Conservation (phyloP, 1,284 basidiomycete genomes). For the Irpex sp. region DNA sequence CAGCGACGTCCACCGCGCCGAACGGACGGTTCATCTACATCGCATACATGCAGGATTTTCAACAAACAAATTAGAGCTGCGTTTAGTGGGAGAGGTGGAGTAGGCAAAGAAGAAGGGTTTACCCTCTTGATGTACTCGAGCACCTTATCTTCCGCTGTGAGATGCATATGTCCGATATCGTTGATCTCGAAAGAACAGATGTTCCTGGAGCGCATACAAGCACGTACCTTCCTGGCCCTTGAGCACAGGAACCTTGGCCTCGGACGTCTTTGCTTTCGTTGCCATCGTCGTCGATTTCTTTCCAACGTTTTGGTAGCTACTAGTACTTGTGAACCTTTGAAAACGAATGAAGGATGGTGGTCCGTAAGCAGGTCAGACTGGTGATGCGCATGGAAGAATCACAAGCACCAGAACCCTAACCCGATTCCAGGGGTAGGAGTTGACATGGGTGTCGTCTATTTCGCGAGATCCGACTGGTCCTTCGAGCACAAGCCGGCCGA, state of each 20-base stretch:
- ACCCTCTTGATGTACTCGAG: constrained; percentile 72
- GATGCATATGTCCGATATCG: background rate
- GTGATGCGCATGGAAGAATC: background rate
- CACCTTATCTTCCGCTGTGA: constrained; percentile 62
- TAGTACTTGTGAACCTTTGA: too few relatives aligned
- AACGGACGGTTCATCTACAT: constrained; percentile 68
- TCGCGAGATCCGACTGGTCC: constrained; percentile 4
- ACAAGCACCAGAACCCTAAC: constrained; percentile 9
- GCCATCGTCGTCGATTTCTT: constrained; percentile 14
- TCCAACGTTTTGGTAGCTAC: too few relatives aligned
- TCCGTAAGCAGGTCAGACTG: background rate
- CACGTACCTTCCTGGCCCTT: constrained; percentile 64
- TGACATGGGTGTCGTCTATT: background rate
- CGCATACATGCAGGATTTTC: background rate
- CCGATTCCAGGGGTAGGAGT: constrained; percentile 3
- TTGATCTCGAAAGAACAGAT: background rate
- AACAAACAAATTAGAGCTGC: background rate
- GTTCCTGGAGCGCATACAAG: background rate
- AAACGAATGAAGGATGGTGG: background rate
- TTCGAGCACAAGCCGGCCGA: background rate
- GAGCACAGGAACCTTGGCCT: constrained; percentile 51
- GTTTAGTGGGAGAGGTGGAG: background rate
- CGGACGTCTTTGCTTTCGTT: constrained; percentile 32
- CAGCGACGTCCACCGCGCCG: constrained; percentile 80
- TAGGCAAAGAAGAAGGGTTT: background rate